Evolutionary conservation across 2,329 filamentous ascomycete species (phyloP), one percentile per base, ranked within the genome.

Genomic region (Hypoxylon sp.): DNA sequence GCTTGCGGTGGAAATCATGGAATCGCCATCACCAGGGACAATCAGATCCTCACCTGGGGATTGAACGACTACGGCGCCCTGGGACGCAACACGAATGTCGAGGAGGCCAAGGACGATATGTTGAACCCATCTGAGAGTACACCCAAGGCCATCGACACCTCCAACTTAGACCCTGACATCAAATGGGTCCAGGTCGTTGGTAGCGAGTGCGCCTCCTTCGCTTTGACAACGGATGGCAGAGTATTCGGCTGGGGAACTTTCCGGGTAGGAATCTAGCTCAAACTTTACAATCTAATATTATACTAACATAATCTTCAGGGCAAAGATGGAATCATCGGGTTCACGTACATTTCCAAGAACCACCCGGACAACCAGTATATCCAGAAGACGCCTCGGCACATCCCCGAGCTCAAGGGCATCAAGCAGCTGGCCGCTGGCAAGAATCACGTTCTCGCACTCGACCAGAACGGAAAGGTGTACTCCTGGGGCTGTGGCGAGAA

Each of bases 161-260:
- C 64, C 6, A 61, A 65, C 32, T 61, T 79, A 4, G 69, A 70
- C 5, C 68, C 72, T 17, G 69, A 68, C 44, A 75, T 73, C 44
- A 69, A 63, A 53, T 79, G 77, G 60, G 84, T 85, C 19, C 87
- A 92, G 73, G 82, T 94, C 59, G 86, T 86, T 43, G 91, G 91
- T 32, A 87, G 87, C 53, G 91, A 94, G 79, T 93, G 88, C 73
- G 87, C 89, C 47, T 91, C 87, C 2, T 93, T 94, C 76, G 91
- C 85, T 8, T 82, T 95, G 32, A 94, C 92, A 10, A 85, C 88
- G 47, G 87, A 91, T 62, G 92, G 92, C 17, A 82, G 85, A 52
- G 89, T 95, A 28, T 95, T 92, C 72, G 91, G 91, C 62, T 95
- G 92, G 91, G 92, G 92, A 39, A 93, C 91, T 11, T 95, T 95